These are phyloP conservation scores for Colletotrichum chlorophyti DNA, from an alignment of 2,329 filamentous ascomycete species.

Conservation along the genomic window DNA sequence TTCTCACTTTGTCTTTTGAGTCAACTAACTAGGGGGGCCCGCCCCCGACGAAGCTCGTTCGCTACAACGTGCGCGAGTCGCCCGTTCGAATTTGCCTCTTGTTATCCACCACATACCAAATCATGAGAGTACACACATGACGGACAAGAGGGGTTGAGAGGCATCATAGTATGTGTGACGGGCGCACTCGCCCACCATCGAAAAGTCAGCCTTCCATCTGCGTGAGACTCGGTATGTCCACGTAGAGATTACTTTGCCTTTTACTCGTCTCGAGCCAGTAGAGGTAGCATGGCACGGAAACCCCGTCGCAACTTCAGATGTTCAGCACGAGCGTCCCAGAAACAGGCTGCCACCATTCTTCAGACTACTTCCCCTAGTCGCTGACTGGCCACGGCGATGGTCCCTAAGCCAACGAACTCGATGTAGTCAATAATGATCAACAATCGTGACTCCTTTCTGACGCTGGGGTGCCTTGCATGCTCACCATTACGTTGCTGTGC, in stretches of 20 bases:
- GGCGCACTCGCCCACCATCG: no score
- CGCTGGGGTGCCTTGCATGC: neutral
- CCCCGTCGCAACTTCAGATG: neutral
- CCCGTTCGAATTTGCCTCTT: constrained; percentile 1
- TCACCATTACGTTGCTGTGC: no score
- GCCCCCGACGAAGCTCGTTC: neutral
- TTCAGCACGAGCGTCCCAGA: no score
- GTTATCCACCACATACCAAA: constrained; percentile 8
- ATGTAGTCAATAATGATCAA: neutral
- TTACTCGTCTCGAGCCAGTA: no score
- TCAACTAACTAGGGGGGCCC: constrained; percentile 4
- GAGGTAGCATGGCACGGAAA: no score
- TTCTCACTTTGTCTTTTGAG: neutral
- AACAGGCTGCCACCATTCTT: no score
- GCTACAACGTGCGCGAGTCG: constrained; percentile 8
- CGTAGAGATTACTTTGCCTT: no score
- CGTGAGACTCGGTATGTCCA: no score
- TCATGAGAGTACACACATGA: neutral
- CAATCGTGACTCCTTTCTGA: neutral
- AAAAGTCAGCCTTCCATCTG: no score
- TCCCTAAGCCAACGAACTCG: neutral
- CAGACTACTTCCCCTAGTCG: neutral
- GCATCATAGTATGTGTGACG: no score
- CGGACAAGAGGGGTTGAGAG: neutral
- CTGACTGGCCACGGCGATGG: neutral